Base-by-base conservation (phyloP, 139 green algal genomes). In the Chlamydomonas schloesseri region DNA sequence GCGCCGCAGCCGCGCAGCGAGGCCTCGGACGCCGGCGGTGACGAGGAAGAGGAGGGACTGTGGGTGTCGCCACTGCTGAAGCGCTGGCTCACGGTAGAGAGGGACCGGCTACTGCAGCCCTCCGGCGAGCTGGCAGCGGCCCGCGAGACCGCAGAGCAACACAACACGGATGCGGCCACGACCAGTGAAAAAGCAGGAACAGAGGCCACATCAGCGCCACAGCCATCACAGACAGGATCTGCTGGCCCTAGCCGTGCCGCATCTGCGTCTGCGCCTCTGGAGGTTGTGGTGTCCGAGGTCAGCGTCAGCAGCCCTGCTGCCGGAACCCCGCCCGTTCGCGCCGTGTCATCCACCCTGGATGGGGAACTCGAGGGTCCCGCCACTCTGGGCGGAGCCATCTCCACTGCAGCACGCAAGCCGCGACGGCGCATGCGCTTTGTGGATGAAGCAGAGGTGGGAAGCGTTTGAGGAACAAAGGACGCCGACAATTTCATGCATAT, bases 381-480 rank as follows among this genome's bases (percentile, higher is more conserved):
- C 42, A 50, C 42, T 50, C 6, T 15, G 20, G 62, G 62, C 62
- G 62, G 14, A 5, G 24, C 11, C 14, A 14, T 10, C 1, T 34
- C 17, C 17, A 2, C 62, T 23, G 62, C 26, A 24, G 64, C 79
- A 1, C 79, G 79, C 24, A 85, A 76, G 64, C 79, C 79, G 29
- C 79, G 79, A 9, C 29, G 79, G 65, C 79, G 79, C 1, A 85
- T 85, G 79, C 79, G 79, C 13, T 85, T 85, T 47, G 47, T 75
- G 64, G 79, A 85, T 57, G 79, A 85, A 24, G 28, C 37, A 13
- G 68, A 29, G 33, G 68, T 21, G 26, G 10, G 29, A 5, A 28
- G 5, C 9, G 64, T 6, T 71, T 5, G 5, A 28, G 29, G 29
- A 5, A 5, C 18, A 20, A 11, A 21, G 65, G 65, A 21, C 6